These are phyloP conservation scores for Penicillium antarcticum DNA, from an alignment of 495 filamentous ascomycete genomes.

Conservation along the genomic window DNA sequence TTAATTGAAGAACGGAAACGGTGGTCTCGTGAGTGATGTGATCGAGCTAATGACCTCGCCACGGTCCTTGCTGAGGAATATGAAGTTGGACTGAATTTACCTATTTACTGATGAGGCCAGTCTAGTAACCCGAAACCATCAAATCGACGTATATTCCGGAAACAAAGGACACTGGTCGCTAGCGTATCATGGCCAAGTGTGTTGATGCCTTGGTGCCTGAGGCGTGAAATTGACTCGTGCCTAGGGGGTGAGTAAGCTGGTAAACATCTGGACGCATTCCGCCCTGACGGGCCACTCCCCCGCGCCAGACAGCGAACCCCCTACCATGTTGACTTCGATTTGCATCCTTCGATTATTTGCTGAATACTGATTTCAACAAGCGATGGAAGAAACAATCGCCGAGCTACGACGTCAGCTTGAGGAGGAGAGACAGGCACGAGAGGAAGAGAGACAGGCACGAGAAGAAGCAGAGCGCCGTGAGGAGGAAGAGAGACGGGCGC, in stretches of 20 bases:
- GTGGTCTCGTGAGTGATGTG: not conserved
- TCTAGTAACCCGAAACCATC: constrained; percentile 1
- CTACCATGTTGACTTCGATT: constrained; percentile 11
- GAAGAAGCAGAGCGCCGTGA: constrained; percentile 5
- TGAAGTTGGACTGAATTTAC: not conserved
- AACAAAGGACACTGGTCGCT: too few relatives aligned
- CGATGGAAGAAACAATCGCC: constrained; percentile 21
- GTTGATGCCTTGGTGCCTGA: too few relatives aligned
- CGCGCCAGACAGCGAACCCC: too few relatives aligned
- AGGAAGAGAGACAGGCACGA: constrained; percentile 3
- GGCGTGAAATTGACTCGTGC: too few relatives aligned
- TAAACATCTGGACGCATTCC: too few relatives aligned
- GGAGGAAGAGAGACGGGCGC: not conserved
- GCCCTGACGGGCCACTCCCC: too few relatives aligned
- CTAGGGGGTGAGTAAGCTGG: too few relatives aligned
- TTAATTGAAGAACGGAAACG: not conserved
- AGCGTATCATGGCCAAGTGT: not conserved
- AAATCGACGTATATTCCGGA: not conserved
- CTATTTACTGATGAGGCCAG: not conserved
- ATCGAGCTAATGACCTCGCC: constrained; percentile 1
- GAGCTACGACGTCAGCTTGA: constrained; percentile 23
- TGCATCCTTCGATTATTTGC: constrained; percentile 21
- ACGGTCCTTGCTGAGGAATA: constrained; percentile 1
- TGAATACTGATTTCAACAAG: constrained; percentile 13
- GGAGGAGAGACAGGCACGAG: constrained; percentile 15